Evolutionary conservation across 768 basidiomycete species (phyloP), one percentile per base, ranked within the genome.

Genomic region (Chalciporus sphaerocephalus): DNA sequence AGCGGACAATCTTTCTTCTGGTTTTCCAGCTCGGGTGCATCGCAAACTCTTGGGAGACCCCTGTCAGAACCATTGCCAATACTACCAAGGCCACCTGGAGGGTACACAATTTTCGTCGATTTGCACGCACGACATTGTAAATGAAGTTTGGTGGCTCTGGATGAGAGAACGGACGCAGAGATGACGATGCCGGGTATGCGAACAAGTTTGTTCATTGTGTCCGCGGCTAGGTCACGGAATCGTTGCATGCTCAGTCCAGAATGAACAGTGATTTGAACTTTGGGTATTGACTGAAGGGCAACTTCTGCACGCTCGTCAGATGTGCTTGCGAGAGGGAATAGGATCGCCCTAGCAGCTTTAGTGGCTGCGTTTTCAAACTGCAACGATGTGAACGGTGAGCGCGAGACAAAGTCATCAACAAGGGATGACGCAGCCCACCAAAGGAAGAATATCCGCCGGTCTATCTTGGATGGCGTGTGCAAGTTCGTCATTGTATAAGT

Each of bases 111-210:
- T 63, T 89, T 92, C 8, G 81, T 79, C 3, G 83, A 80, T 27
- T 89, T 78, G 64, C 96, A 99, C 1, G 84, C 82, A 47, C 92
- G 90, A 66, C 96, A 99, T 65, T 93, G 92, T 15, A 99, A 75
- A 56, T 90, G 85, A 5, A 99, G 77, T 52, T 87, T 90, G 17
- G 92, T 93, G 9, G 96, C 92, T 35, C 95, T 84, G 2, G 95
- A 90, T 0, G 92, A 90, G 17, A 98, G 78, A 15, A 92, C 85
- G 9, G 93, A 95, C 0, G 96, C 91, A 24, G 94, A 94, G 62
- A 98, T 97, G 62, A 98, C 93, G 57, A 99, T 99, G 24, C 96
- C 96, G 2, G 96, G 96, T 34, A 97, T 80, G 48, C 96, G 88
- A 28, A 99, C 94, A 34, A 99, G 83, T 61, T 90, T 93, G 60